These are phyloP conservation scores for Fraxinus velutina DNA, from an alignment of 305 asterid species.

Conservation along the genomic window DNA sequence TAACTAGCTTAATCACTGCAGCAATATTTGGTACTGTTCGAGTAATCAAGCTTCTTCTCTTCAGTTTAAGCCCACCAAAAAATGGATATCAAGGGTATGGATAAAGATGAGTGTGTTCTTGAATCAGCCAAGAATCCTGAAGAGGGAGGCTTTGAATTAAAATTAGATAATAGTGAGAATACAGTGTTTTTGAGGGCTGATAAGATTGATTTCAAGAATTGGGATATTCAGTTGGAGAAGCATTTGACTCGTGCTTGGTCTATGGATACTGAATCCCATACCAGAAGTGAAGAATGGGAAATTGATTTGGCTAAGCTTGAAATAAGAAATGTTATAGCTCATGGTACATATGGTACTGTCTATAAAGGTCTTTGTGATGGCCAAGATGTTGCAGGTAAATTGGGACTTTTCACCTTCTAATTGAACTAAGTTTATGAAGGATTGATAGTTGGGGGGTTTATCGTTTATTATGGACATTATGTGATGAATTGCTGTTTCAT, in stretches of 20 bases:
- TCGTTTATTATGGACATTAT: background rate
- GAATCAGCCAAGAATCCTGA: constrained; percentile 22
- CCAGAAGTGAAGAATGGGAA: constrained; percentile 55
- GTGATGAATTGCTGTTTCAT: background rate
- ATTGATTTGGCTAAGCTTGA: constrained; percentile 56
- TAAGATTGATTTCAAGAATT: constrained; percentile 64
- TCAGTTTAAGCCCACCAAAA: constrained; percentile 6
- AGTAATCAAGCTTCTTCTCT: background rate
- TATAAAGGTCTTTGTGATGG: constrained; percentile 55
- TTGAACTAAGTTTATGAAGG: background rate
- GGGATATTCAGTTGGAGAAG: constrained; percentile 63
- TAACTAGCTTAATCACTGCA: background rate
- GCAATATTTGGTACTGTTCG: background rate
- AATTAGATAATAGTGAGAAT: constrained; percentile 17
- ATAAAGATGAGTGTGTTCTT: constrained; percentile 1
- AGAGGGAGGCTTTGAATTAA: constrained; percentile 22
- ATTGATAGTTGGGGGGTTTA: background rate
- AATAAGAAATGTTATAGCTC: constrained; percentile 57
- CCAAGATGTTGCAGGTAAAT: constrained; percentile 64
- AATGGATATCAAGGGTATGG: constrained; percentile 31
- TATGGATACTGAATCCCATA: constrained; percentile 24
- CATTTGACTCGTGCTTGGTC: constrained; percentile 57
- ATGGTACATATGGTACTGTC: constrained; percentile 73
- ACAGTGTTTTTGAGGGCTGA: constrained; percentile 58
- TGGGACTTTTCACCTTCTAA: background rate